These are phyloP conservation scores for Raphanus sativus DNA, from an alignment of 345 rosid genomes.

Conservation along the genomic window DNA sequence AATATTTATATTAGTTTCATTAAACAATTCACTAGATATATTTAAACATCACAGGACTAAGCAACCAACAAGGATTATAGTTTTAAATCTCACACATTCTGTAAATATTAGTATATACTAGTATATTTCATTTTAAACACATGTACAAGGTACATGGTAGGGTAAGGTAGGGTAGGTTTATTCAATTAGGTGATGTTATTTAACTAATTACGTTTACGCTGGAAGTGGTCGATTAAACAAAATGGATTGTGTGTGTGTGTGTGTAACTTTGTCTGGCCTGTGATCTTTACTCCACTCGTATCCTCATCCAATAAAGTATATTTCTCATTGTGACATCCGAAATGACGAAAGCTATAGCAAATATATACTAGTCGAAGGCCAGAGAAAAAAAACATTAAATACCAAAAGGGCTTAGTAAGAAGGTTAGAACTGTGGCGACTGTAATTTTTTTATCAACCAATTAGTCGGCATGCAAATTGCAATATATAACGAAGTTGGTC, in stretches of 20 bases:
- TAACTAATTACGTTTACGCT: conserved; percentile 18
- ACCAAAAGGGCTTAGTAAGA: not conserved
- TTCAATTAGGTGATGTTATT: conserved; percentile 1
- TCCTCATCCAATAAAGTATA: conserved; percentile 35
- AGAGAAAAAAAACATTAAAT: not conserved
- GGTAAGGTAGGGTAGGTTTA: conserved; percentile 19
- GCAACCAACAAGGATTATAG: too few species aligned
- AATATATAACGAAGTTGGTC: too few species aligned
- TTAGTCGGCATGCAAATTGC: too few species aligned
- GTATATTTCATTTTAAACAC: not conserved
- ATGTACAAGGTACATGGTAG: conserved; percentile 18
- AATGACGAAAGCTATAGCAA: conserved; percentile 22
- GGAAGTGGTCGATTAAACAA: conserved; percentile 27
- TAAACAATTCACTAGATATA: too few species aligned
- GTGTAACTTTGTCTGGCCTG: conserved; percentile 30
- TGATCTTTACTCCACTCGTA: conserved; percentile 40
- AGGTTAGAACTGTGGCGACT: not conserved
- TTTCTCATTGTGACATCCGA: conserved; percentile 31
- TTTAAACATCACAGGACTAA: too few species aligned
- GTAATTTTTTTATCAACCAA: too few species aligned
- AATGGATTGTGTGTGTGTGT: conserved; percentile 24
- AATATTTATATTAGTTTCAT: not conserved
- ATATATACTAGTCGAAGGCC: conserved; percentile 9
- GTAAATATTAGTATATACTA: not conserved
- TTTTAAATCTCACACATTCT: not conserved